Percentiles rank a stretch among this genome's conserved stretches.
These are phyloP conservation scores for Mentha longifolia DNA, from an alignment of 257 asterid genomes.

Conservation along the genomic window DNA sequence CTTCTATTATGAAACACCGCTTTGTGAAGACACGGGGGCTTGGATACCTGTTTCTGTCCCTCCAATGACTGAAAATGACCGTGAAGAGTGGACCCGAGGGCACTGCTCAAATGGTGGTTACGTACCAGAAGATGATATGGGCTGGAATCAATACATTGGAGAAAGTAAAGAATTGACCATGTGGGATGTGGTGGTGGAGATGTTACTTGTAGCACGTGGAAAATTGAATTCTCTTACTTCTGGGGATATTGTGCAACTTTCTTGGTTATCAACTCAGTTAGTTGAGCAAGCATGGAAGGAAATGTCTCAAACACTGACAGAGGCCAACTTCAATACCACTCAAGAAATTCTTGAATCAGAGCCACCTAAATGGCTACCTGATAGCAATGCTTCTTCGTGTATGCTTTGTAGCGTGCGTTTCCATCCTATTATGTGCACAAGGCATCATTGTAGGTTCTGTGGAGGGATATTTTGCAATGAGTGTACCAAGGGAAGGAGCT, in stretches of 20 bases:
- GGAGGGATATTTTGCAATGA: constrained; percentile 96
- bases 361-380: constrained; percentile 98
- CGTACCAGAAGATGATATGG: constrained; percentile 67
- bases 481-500: constrained; percentile 87
- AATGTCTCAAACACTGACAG: constrained; percentile 92
- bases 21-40: constrained; percentile 84
- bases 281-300: constrained; percentile 97
- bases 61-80: constrained; percentile 88
- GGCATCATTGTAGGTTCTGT: constrained; percentile 97
- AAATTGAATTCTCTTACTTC: constrained; percentile 69
- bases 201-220: constrained; percentile 94
- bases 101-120: constrained; percentile 76
- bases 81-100: constrained; percentile 80
- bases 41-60: constrained; percentile 99
- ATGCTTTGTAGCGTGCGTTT: constrained; percentile 90
- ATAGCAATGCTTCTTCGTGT: constrained; percentile 86
- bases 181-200: constrained; percentile 98
- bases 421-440: constrained; percentile 95
- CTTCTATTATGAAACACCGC: constrained; percentile 82
- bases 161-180: constrained; percentile 86
- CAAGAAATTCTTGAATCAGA: constrained; percentile 84
- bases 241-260: constrained; percentile 63
- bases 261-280: constrained; percentile 73
- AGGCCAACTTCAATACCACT: constrained; percentile 60
- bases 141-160: constrained; percentile 62